Percentiles rank a stretch among this genome's conserved stretches.
These are phyloP conservation scores for Candida germanica DNA, from an alignment of 805 yeast species.

Conservation along the genomic window DNA sequence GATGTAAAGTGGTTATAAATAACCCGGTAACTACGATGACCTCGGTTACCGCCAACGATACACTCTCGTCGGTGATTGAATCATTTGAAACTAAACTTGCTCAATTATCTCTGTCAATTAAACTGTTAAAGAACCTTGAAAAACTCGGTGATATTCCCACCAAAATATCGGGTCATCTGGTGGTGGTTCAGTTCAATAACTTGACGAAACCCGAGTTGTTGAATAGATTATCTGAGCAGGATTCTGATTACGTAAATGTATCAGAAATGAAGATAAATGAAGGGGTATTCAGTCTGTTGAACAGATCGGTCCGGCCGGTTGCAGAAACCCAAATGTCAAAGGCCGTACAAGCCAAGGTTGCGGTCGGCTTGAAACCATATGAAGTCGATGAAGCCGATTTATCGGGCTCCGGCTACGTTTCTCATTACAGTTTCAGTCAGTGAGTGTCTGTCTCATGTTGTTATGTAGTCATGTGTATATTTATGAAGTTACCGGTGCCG, in stretches of 20 bases:
- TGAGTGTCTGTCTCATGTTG: not conserved
- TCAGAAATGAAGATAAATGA: not conserved
- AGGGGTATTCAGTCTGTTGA: not conserved
- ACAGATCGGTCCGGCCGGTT: too few species aligned
- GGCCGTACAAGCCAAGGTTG: too few species aligned
- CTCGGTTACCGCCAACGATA: not conserved
- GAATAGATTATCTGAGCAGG: constrained; percentile 8
- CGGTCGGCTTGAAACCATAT: constrained; percentile 6
- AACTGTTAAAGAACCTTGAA: not conserved
- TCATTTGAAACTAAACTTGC: not conserved
- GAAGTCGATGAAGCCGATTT: constrained; percentile 6
- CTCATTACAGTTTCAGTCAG: too few species aligned
- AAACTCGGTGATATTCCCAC: constrained; percentile 3
- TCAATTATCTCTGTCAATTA: not conserved
- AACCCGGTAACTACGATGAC: not conserved
- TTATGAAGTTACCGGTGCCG: too few species aligned
- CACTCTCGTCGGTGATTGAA: not conserved
- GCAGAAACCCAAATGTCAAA: too few species aligned
- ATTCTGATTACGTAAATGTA: constrained; percentile 6
- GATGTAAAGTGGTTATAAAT: constrained; percentile 6
- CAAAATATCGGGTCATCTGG: not conserved
- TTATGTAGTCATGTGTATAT: not conserved
- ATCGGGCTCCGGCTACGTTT: constrained; percentile 14
- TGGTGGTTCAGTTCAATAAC: constrained; percentile 5
- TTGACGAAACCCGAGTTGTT: constrained; percentile 6